Base-by-base conservation (phyloP, 169 alveolate genomes). In the Cardiosporidium cionae region DNA sequence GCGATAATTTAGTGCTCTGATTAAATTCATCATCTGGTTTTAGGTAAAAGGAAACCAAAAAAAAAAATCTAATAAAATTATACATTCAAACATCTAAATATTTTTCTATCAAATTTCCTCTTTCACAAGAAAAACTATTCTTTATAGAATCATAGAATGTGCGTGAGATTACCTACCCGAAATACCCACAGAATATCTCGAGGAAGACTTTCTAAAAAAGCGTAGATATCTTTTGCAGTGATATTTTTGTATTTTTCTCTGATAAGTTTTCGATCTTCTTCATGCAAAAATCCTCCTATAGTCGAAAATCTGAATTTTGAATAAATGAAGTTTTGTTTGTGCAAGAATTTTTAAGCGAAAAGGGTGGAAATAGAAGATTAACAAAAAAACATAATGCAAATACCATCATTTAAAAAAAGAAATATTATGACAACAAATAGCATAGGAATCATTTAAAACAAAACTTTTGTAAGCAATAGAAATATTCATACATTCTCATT, bases 141-240 rank as follows among this genome's bases (percentile, higher is more conserved):
- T n/a, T n/a, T n/a, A n/a, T n/a, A n/a, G n/a, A n/a, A n/a, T n/a
- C n/a, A n/a, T n/a, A n/a, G n/a, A n/a, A n/a, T n/a, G n/a, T n/a
- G n/a, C n/a, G n/a, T n/a, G n/a, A n/a, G n/a, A 16, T 16, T n/a
- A 44, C 58, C 16, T n/a, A 44, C 58, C 58, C 79, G 71, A 28
- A 72, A 54, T 5, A 72, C 23, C 79, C 79, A 72, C 27, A 72
- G 31, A 7, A 72, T 27, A 29, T 72, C 79, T 1, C 62, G 54
- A 0, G 79, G 79, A 32, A 72, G 63, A 35, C 23, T 2, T 54
- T 72, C 65, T 34, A 72, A 64, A 6, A 62, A 34, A 9, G 29
- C 35, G 63, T n/a, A 33, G 33, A 72, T 0, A 7, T n/a, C 7
- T 22, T 29, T n/a, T 16, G 58, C 27, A 44, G 27, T 44, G 27